These are phyloP conservation scores for Aspergillus brunneoviolaceus DNA, from an alignment of 2,329 filamentous ascomycete species.

Conservation along the genomic window DNA sequence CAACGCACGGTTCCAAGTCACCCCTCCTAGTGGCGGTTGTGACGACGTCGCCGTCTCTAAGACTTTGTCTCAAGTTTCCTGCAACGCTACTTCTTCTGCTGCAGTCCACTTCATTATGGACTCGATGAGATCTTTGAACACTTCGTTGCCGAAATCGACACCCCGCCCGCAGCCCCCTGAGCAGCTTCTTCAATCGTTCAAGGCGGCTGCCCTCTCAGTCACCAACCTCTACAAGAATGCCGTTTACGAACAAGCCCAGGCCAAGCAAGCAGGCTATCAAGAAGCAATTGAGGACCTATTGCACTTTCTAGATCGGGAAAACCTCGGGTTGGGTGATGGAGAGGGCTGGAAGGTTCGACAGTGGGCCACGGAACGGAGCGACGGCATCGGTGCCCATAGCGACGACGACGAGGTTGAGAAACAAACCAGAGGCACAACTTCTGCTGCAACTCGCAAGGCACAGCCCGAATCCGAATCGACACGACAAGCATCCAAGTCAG, in stretches of 20 bases:
- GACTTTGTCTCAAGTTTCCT: slow-evolving; percentile 2
- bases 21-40: slow-evolving; percentile 20
- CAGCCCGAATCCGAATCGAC: slow-evolving; percentile 26
- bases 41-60: not conserved
- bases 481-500: slow-evolving; percentile 31
- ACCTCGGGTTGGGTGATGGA: slow-evolving; percentile 74
- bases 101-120: slow-evolving; percentile 50
- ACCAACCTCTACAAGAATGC: slow-evolving; percentile 96
- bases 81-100: slow-evolving; percentile 13
- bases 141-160: slow-evolving; percentile 57
- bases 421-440: slow-evolving; percentile 38
- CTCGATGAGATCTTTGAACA: slow-evolving; percentile 64
- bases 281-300: slow-evolving; percentile 89
- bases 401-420: slow-evolving; percentile 50
- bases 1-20: slow-evolving; percentile 22
- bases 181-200: slow-evolving; percentile 81
- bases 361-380: slow-evolving; percentile 55
- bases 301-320: slow-evolving; percentile 78
- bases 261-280: slow-evolving; percentile 81
- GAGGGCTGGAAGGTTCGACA: slow-evolving; percentile 68
- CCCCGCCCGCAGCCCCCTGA: slow-evolving; percentile 50
- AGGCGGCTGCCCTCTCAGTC: slow-evolving; percentile 85
- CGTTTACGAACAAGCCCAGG: slow-evolving; percentile 70
- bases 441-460: slow-evolving; percentile 34
- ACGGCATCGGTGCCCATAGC: slow-evolving; percentile 40